Percentiles rank a stretch among this genome's conserved stretches.
phyloP scores from a whole-genome alignment of 1,284 basidiomycete species.

The Ganoderma resinaceum region DNA sequence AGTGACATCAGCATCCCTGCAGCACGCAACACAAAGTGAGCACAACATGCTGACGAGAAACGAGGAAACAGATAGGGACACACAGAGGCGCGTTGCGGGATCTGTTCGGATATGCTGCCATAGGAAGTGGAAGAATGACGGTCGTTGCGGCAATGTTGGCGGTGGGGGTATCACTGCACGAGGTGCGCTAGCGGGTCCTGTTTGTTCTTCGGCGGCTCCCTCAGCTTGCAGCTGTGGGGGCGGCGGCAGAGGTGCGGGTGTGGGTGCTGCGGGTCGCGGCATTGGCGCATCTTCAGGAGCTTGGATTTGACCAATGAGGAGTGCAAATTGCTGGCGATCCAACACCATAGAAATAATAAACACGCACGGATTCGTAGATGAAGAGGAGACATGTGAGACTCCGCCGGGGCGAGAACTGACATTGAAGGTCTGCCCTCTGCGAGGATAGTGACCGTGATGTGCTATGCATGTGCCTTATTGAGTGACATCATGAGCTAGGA shows the following conservation, averaged over 20 bases:
- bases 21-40: not conserved
- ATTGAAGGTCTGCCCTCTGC: conserved; percentile 81
- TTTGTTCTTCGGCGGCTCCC: not conserved
- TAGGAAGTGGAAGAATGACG: conserved; percentile 55
- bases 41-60: not conserved
- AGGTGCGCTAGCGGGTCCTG: conserved; percentile 36
- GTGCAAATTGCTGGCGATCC: conserved; percentile 77
- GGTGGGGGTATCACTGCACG: conserved; percentile 33
- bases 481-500: not conserved
- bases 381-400: conserved; percentile 77
- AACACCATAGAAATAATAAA: not conserved
- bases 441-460: conserved; percentile 85
- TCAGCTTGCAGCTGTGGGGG: not conserved
- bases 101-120: conserved; percentile 68
- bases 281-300: conserved; percentile 69
- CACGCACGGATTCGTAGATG: conserved; percentile 74
- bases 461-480: conserved; percentile 40
- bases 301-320: conserved; percentile 83
- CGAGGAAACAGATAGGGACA: conserved; percentile 30
- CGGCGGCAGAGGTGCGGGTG: conserved; percentile 29
- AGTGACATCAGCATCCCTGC: conserved; percentile 73
- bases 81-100: conserved; percentile 76
- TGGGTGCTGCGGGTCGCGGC: conserved; percentile 38
- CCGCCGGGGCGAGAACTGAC: conserved; percentile 82
- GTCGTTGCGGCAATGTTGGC: conserved; percentile 30